phyloP scores from a whole-genome alignment of 768 basidiomycete species.

The Mycena galericulata region DNA sequence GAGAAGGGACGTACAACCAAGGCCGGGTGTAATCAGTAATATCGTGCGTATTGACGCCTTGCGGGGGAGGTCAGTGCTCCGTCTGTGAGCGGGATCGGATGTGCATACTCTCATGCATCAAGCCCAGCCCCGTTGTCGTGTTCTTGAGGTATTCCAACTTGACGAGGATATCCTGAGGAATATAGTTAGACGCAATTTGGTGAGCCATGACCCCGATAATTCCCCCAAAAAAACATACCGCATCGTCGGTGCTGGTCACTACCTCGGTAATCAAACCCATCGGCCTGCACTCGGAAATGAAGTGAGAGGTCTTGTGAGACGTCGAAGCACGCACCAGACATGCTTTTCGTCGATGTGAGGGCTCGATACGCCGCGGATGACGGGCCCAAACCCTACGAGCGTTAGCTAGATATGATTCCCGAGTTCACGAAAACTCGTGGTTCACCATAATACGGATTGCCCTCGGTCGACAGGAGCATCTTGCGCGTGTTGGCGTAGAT shows the following conservation, averaged over 20 bases:
- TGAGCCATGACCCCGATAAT: no score
- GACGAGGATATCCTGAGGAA: slow-evolving; percentile 28
- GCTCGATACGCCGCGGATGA: slow-evolving; percentile 30
- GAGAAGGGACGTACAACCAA: slow-evolving; percentile 24
- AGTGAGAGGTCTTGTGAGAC: no score
- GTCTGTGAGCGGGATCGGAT: not conserved
- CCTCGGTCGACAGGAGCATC: slow-evolving; percentile 24
- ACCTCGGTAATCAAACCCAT: slow-evolving; percentile 35
- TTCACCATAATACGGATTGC: slow-evolving; percentile 32
- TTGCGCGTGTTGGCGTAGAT: slow-evolving; percentile 33
- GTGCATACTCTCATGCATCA: slow-evolving; percentile 31
- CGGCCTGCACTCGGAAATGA: slow-evolving; percentile 25
- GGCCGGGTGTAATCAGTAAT: slow-evolving; percentile 27
- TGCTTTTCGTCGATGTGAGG: slow-evolving; percentile 35
- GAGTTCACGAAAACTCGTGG: no score
- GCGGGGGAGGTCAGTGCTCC: not conserved
- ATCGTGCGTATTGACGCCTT: slow-evolving; percentile 25
- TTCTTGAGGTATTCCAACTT: slow-evolving; percentile 33
- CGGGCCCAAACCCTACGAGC: slow-evolving; percentile 22
- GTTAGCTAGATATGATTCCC: no score
- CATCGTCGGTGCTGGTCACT: slow-evolving; percentile 24
- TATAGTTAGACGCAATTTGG: no score
- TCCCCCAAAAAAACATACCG: not conserved
- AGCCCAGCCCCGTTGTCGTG: slow-evolving; percentile 30
- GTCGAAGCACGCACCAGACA: slow-evolving; percentile 31